Percentiles rank a stretch among this genome's conserved stretches.
Conservation (phyloP, 2,329 filamentous ascomycete species). For the Penicillium sp. region DNA sequence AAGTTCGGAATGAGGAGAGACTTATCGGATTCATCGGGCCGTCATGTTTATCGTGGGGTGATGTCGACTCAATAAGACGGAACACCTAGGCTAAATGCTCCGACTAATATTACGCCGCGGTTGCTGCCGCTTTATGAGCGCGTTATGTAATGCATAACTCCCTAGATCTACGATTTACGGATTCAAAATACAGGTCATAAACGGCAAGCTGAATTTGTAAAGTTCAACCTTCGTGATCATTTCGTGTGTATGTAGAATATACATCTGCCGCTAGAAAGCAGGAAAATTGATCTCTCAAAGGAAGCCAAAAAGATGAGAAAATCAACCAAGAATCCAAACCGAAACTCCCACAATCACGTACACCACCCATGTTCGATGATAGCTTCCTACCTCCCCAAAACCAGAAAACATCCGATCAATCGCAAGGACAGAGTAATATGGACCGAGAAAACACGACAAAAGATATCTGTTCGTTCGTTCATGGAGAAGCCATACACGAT, state of each 20-base stretch:
- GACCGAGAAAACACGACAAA: not conserved
- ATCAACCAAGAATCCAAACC: not conserved
- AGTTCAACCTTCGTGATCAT: not conserved
- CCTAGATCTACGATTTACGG: not conserved
- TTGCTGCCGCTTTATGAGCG: not conserved
- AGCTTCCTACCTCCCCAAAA: not conserved
- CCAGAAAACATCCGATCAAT: not conserved
- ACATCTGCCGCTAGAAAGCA: conserved; percentile 5
- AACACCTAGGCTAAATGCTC: not conserved
- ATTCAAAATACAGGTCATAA: not conserved
- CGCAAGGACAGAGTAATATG: not conserved
- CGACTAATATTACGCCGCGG: not conserved
- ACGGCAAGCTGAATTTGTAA: not conserved
- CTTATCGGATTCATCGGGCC: not conserved
- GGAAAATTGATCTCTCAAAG: conserved; percentile 1
- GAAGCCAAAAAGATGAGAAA: conserved; percentile 1
- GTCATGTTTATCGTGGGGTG: not conserved
- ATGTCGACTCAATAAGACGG: not conserved
- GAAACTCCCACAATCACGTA: conserved; percentile 1
- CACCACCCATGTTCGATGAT: not conserved
- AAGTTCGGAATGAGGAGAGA: not conserved
- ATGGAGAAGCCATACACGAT: not conserved
- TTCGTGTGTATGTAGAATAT: conserved; percentile 4
- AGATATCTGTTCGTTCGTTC: not conserved
- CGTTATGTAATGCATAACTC: conserved; percentile 1